Conservation (phyloP, 768 basidiomycete genomes). For the Phaffia tasmanica region DNA sequence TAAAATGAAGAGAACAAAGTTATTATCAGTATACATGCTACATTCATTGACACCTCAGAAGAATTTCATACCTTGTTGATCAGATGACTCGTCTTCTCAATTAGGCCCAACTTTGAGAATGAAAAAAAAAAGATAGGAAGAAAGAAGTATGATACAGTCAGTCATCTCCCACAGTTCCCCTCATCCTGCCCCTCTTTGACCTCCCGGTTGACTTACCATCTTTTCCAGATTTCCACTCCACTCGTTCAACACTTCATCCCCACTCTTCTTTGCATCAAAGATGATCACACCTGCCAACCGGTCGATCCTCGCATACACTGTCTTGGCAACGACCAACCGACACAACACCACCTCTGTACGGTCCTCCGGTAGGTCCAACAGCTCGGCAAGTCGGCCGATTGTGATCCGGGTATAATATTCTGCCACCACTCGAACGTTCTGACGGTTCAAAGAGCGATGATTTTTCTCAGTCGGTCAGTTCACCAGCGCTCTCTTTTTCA, state of each 20-base stretch:
- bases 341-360: constrained; percentile 82
- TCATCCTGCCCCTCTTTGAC: too few relatives aligned
- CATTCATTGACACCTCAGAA: not conserved
- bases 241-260: constrained; percentile 92
- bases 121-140: not conserved
- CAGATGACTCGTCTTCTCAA: constrained; percentile 83
- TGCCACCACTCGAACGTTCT: constrained; percentile 94
- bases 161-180: too few relatives aligned
- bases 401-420: constrained; percentile 92
- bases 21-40: not conserved
- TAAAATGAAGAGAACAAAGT: not conserved
- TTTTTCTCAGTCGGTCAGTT: not conserved
- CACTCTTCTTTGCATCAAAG: constrained; percentile 68
- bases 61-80: constrained; percentile 38
- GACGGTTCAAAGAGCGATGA: constrained; percentile 6
- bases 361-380: constrained; percentile 70
- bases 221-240: constrained; percentile 97
- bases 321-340: constrained; percentile 78
- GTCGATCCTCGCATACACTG: constrained; percentile 88
- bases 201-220: constrained; percentile 45
- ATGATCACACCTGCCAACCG: constrained; percentile 78
- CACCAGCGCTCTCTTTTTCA: not conserved
- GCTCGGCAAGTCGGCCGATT: constrained; percentile 62
- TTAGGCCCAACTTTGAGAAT: constrained; percentile 44
- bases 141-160: not conserved